A percentile compares a stretch with the other conserved stretches of the same genome.
phyloP scores from a whole-genome alignment of 345 rosid species.

The Ceriops decandra region DNA sequence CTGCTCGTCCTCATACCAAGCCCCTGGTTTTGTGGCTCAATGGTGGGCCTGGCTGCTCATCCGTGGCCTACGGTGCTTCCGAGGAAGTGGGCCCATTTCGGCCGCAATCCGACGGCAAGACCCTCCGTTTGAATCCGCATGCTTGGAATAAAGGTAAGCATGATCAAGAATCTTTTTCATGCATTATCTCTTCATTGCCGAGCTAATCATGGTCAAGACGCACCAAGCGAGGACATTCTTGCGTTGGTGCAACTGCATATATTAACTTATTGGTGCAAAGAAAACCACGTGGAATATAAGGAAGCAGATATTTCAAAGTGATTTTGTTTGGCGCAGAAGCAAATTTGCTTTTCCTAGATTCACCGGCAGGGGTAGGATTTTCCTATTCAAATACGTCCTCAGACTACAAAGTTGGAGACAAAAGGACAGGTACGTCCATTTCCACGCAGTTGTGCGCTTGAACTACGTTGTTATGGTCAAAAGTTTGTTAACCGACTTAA shows the following conservation, averaged over 20 bases:
- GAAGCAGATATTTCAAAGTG: neutral
- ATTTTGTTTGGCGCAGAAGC: slow-evolving; percentile 45
- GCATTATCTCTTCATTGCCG: neutral
- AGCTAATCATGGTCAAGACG: too few relatives aligned
- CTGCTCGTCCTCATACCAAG: slow-evolving; percentile 24
- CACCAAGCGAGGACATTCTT: too few relatives aligned
- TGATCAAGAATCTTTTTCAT: neutral
- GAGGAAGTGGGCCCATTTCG: slow-evolving; percentile 96
- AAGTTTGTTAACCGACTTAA: slow-evolving; percentile 17
- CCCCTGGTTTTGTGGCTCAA: slow-evolving; percentile 80
- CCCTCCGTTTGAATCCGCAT: slow-evolving; percentile 45
- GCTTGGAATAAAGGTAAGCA: slow-evolving; percentile 74
- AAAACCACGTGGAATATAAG: neutral
- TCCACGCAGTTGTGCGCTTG: neutral
- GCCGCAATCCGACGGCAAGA: slow-evolving; percentile 51
- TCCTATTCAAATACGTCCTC: slow-evolving; percentile 67
- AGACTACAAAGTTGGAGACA: slow-evolving; percentile 63
- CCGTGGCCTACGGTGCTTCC: slow-evolving; percentile 77
- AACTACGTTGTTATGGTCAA: slow-evolving; percentile 10
- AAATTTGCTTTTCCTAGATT: slow-evolving; percentile 75
- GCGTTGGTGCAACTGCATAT: too few relatives aligned
- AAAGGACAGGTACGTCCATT: slow-evolving; percentile 52
- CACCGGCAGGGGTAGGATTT: slow-evolving; percentile 92
- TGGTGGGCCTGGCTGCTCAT: slow-evolving; percentile 95
- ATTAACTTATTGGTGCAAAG: too few relatives aligned